These are phyloP conservation scores for Penicillium psychrosexuale DNA, from an alignment of 2,329 filamentous ascomycete species.

Conservation along the genomic window DNA sequence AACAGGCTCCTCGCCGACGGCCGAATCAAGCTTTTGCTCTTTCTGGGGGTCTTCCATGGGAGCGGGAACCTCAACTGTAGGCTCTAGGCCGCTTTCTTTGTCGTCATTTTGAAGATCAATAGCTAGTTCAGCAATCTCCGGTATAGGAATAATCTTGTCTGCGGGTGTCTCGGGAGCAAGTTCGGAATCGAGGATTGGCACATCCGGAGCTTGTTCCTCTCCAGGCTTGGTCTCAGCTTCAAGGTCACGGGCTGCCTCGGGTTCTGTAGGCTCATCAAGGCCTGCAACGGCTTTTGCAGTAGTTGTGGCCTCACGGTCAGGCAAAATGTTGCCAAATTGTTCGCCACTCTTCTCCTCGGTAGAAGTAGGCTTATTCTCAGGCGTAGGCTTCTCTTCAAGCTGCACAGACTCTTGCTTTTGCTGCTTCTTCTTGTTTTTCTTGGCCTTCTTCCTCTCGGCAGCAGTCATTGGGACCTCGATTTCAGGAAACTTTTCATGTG, in stretches of 20 bases:
- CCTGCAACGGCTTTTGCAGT: neutral
- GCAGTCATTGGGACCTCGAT: conserved; percentile 17
- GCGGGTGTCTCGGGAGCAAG: neutral
- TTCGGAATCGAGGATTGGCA: neutral
- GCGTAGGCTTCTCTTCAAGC: conserved; percentile 8
- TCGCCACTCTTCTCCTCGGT: neutral
- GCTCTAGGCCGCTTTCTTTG: neutral
- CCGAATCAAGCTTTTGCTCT: neutral
- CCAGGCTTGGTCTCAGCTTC: neutral
- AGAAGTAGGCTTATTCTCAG: conserved; percentile 3
- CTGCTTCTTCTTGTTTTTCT: conserved; percentile 39
- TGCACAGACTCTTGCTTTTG: conserved; percentile 17
- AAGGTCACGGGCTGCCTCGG: neutral
- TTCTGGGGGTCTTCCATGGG: neutral
- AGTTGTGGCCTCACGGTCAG: neutral
- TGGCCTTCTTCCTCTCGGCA: conserved; percentile 38
- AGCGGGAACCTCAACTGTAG: neutral
- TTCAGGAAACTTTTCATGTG: conserved; percentile 2
- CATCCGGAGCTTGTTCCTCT: neutral
- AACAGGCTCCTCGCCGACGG: neutral
- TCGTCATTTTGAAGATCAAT: neutral
- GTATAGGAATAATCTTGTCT: neutral
- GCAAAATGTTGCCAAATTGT: neutral
- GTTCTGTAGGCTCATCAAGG: neutral
- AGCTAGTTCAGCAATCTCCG: conserved; percentile 2